Conservation (phyloP, 2,329 filamentous ascomycete species). For the Fusarium sterilihyphosum region DNA sequence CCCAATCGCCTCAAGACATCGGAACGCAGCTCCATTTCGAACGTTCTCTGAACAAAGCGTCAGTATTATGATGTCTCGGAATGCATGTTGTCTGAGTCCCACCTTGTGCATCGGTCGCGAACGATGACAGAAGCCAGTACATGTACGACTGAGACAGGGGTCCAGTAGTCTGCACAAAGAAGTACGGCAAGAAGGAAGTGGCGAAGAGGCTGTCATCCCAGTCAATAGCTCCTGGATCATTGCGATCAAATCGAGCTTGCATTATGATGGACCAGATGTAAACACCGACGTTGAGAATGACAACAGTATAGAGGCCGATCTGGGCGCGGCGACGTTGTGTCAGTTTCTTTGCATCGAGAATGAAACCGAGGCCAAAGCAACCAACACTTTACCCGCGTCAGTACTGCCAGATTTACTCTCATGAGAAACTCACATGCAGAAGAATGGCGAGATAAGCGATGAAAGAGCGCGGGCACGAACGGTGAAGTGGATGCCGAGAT, state of each 20-base stretch:
- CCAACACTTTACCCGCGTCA: background rate
- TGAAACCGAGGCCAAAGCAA: conserved; percentile 7
- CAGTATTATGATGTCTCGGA: fast-evolving
- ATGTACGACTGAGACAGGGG: conserved; percentile 7
- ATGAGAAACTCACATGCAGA: background rate
- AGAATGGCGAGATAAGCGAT: conserved; percentile 9
- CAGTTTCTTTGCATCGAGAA: conserved; percentile 1
- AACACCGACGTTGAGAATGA: background rate
- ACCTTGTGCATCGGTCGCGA: conserved; percentile 20
- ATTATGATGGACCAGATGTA: conserved; percentile 19
- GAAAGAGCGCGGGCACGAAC: conserved; percentile 4
- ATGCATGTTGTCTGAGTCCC: fast-evolving
- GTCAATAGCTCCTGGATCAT: background rate
- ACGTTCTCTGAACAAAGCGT: background rate
- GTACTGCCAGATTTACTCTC: fast-evolving
- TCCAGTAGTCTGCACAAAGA: conserved; percentile 13
- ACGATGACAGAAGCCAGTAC: conserved; percentile 16
- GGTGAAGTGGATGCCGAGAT: conserved; percentile 14
- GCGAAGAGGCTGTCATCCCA: conserved; percentile 8
- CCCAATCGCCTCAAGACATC: conserved; percentile 2
- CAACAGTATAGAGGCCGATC: conserved; percentile 1
- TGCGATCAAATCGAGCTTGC: background rate
- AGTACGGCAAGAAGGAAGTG: background rate
- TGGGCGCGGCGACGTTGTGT: conserved; percentile 11
- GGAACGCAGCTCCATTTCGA: conserved; percentile 6